Conservation (phyloP, 176 grass and related monocot species). For the Bolboschoenus planiculmis region DNA sequence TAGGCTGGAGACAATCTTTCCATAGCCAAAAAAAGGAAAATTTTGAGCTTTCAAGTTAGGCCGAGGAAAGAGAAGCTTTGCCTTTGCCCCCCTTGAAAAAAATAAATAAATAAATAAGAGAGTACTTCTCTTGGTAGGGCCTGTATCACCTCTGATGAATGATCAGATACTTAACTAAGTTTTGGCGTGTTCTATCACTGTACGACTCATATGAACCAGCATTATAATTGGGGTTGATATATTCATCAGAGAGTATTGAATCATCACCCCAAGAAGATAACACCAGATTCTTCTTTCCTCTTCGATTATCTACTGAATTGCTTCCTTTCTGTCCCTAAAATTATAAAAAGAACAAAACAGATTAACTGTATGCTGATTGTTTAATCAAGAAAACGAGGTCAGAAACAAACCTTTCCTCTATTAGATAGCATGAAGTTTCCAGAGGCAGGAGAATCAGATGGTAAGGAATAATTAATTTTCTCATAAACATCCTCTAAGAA, state of each 20-base stretch:
- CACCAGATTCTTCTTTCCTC: slow-evolving; percentile 92
- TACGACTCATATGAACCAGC: slow-evolving; percentile 57
- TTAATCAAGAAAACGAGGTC: not conserved
- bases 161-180: slow-evolving; percentile 51
- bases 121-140: not conserved
- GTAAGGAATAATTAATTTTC: slow-evolving; percentile 68
- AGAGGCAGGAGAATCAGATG: slow-evolving; percentile 80
- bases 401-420: slow-evolving; percentile 50
- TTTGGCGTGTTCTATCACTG: slow-evolving; percentile 78
- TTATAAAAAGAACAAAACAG: slow-evolving; percentile 18
- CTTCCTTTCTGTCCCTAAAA: slow-evolving; percentile 64
- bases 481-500: slow-evolving; percentile 97
- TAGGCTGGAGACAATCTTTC: not conserved
- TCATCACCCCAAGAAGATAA: slow-evolving; percentile 96
- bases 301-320: slow-evolving; percentile 69
- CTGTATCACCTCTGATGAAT: not conserved
- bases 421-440: slow-evolving; percentile 50
- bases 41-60: not conserved
- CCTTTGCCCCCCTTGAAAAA: not conserved
- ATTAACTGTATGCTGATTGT: not conserved
- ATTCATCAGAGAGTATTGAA: slow-evolving; percentile 76
- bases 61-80: not conserved
- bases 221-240: slow-evolving; percentile 85
- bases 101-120: not conserved
- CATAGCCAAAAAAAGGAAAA: not conserved